These are phyloP conservation scores for Phaeophleospora eucalypticola DNA, from an alignment of 2,329 filamentous ascomycete genomes.

Conservation along the genomic window DNA sequence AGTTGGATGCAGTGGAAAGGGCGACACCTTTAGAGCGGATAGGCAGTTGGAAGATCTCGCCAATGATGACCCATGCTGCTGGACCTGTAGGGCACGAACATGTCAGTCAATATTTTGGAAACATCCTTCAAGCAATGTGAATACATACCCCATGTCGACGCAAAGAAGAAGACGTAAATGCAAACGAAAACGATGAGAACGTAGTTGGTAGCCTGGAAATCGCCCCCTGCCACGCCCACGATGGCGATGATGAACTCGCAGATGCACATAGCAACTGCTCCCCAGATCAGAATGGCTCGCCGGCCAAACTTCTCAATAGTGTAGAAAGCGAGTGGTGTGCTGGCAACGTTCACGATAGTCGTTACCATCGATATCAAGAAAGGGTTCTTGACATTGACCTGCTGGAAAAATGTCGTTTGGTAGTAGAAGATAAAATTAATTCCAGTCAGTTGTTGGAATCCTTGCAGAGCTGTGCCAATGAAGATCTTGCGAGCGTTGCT, in stretches of 20 bases:
- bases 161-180: conserved; percentile 91
- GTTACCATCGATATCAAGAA: conserved; percentile 85
- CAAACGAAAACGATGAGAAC: conserved; percentile 76
- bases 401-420: conserved; percentile 78
- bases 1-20: conserved; percentile 79
- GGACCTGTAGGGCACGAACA: conserved; percentile 56
- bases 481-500: conserved; percentile 48
- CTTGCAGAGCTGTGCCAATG: conserved; percentile 45
- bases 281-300: conserved; percentile 71
- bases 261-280: conserved; percentile 74
- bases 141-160: conserved; percentile 62
- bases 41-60: conserved; percentile 79
- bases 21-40: conserved; percentile 58
- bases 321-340: conserved; percentile 84
- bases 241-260: conserved; percentile 81
- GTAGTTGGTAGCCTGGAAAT: conserved; percentile 49
- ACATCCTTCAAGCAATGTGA: not conserved
- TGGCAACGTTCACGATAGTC: conserved; percentile 81
- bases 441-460: conserved; percentile 64
- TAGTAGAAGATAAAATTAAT: conserved; percentile 77
- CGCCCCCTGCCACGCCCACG: conserved; percentile 40
- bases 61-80: conserved; percentile 60
- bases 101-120: not conserved
- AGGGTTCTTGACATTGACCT: conserved; percentile 67
- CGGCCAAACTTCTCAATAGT: conserved; percentile 79